Evolutionary conservation across 2,329 filamentous ascomycete species (phyloP), one percentile per base, ranked within the genome.

Genomic region (Akanthomyces lecanii): DNA sequence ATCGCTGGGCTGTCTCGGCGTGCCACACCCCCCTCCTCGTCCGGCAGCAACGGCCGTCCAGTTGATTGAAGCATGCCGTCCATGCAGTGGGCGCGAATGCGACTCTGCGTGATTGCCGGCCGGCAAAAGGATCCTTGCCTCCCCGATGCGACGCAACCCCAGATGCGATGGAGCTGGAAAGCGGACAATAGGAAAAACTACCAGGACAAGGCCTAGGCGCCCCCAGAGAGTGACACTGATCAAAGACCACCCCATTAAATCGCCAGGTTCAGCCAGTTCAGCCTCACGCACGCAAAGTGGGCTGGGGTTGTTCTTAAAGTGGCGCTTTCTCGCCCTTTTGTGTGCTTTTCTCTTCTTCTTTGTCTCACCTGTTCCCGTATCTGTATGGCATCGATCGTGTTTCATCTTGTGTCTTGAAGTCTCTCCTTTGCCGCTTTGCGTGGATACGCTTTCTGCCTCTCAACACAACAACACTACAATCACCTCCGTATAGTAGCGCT

Each of bases 191-290:
- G 45, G 58, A 53, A 53, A 61, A 61, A 45, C 48, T 38, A 30
- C 28, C 18, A 25, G 25, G 16, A 42, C 25, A 6, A 16, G 25
- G 33, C 30, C 30, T 28, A 40, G 45, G 44, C 30, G 45, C 30
- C 40, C 40, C 54, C 40, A 23, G 5, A 28, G 38, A 45, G 16
- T 5, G 38, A 53, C 50, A 47, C 42, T 48, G 36, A 36, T 38
- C 18, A 36, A 52, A 30, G 45, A 23, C 36, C 58, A 45, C 57
- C 48, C 58, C 58, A 53, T 52, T 50, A 30, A 61, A 52, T 61
- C 58, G 25, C 40, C 58, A 61, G 58, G 58, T 61, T 61, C 58
- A 61, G 58, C 58, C 53, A 23, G 42, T 59, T 61, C 58, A 61
- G 58, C 58, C 58, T 61, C 58, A 61, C 58, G 38, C 48, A 53